A percentile compares a stretch with the other conserved stretches of the same genome.
Conservation (phyloP, 2,329 filamentous ascomycete genomes). For the Parascedosporium putredinis region DNA sequence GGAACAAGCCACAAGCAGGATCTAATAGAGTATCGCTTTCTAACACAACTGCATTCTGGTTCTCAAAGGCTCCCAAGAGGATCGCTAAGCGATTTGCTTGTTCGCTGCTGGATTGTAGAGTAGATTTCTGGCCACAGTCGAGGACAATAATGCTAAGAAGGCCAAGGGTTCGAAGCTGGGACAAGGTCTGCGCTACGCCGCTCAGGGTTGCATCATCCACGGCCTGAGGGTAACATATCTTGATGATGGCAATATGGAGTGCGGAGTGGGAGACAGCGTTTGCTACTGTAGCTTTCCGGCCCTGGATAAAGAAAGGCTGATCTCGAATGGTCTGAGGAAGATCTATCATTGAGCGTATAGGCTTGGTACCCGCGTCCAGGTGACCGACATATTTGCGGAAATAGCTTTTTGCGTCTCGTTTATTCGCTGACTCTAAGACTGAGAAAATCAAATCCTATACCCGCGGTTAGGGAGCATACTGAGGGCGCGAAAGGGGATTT, state of each 20-base stretch:
- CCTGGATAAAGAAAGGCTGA: conserved; percentile 4
- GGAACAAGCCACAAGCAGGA: neutral
- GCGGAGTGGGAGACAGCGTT: neutral
- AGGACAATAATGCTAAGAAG: conserved; percentile 74
- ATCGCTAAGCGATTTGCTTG: conserved; percentile 66
- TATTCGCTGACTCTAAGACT: conserved; percentile 79
- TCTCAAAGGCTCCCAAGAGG: conserved; percentile 61
- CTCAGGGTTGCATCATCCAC: conserved; percentile 58
- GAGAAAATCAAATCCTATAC: conserved; percentile 73
- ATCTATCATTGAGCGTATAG: conserved; percentile 11
- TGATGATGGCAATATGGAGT: conserved; percentile 67
- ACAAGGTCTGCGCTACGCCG: conserved; percentile 73
- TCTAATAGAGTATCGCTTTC: conserved; percentile 28
- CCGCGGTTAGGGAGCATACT: neutral
- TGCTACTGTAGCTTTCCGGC: neutral
- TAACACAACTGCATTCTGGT: conserved; percentile 58
- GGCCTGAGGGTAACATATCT: conserved; percentile 63
- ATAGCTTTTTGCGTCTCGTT: conserved; percentile 85
- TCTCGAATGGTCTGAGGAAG: conserved; percentile 5
- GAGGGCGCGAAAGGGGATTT: neutral
- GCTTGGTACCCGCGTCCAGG: conserved; percentile 9
- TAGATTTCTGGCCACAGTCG: conserved; percentile 48
- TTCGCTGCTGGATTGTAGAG: conserved; percentile 34
- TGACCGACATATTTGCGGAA: conserved; percentile 63
- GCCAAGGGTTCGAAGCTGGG: conserved; percentile 73